Percentiles rank a stretch among this genome's conserved stretches.
These are phyloP conservation scores for Trichothecium roseum DNA, from an alignment of 2,329 filamentous ascomycete species.

Conservation along the genomic window DNA sequence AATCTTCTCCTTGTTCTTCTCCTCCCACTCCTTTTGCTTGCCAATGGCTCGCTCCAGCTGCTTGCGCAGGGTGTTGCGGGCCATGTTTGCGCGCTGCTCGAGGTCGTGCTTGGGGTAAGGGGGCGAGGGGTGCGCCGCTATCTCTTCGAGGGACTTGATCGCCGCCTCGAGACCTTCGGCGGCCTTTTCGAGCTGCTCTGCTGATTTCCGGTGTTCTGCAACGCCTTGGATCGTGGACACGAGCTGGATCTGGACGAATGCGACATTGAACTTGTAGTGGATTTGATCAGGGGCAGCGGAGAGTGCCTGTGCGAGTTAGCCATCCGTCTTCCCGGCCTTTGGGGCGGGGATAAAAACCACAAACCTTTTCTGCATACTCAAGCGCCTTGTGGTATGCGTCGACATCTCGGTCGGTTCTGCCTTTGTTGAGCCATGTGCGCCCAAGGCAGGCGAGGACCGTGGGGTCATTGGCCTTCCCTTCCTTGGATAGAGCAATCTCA, in stretches of 20 bases:
- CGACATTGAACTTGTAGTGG: slow-evolving; percentile 95
- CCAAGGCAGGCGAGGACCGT: slow-evolving; percentile 78
- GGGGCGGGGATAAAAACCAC: slow-evolving; percentile 9
- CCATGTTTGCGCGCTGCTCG: slow-evolving; percentile 95
- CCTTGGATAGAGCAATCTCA: slow-evolving; percentile 71
- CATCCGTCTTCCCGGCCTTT: background rate
- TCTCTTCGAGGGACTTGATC: slow-evolving; percentile 60
- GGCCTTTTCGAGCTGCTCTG: slow-evolving; percentile 73
- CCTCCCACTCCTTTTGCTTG: slow-evolving; percentile 82
- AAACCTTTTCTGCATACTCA: slow-evolving; percentile 53
- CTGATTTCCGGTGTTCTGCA: slow-evolving; percentile 64
- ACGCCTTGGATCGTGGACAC: slow-evolving; percentile 70
- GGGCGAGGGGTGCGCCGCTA: slow-evolving; percentile 52
- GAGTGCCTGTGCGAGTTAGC: slow-evolving; percentile 45
- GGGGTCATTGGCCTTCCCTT: slow-evolving; percentile 62
- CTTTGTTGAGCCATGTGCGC: slow-evolving; percentile 76
- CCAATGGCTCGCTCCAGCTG: slow-evolving; percentile 81
- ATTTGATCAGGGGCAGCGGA: slow-evolving; percentile 71
- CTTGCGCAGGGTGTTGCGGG: slow-evolving; percentile 83
- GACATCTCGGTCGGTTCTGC: slow-evolving; percentile 49
- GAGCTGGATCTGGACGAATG: slow-evolving; percentile 93
- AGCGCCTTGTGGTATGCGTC: slow-evolving; percentile 48
- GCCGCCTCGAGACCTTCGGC: slow-evolving; percentile 74
- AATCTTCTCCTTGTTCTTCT: slow-evolving; percentile 82
- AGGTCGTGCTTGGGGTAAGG: slow-evolving; percentile 87